Evolutionary conservation across 2,329 filamentous ascomycete species (phyloP), one percentile per base, ranked within the genome.

Genomic region (Neopestalotiopsis sp.): DNA sequence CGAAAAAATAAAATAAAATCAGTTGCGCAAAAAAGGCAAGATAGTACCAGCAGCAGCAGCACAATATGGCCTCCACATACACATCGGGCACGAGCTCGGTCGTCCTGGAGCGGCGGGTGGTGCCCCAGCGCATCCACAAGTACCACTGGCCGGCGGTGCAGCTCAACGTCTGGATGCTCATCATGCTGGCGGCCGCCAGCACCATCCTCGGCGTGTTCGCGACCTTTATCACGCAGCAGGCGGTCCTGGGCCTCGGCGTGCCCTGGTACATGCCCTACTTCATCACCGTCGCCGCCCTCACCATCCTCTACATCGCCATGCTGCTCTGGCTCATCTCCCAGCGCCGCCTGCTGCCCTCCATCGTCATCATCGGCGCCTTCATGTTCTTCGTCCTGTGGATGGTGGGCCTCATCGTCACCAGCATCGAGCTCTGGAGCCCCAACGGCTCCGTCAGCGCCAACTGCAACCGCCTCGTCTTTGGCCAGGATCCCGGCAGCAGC

Each of bases 191-290:
- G 4, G 85, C 88, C 1, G 86, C 88, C 5, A 82, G 84, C 67
- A 86, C 85, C 66, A 87, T 91, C 70, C 83, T 92, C 56, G 90
- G 90, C 66, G 85, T 91, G 24, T 89, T 91, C 72, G 81, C 85
- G 14, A 85, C 82, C 24, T 91, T 92, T 71, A 83, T 91, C 69
- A 81, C 86, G 70, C 85, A 87, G 42, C 90, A 92, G 76, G 76
- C 84, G 56, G 85, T 87, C 69, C 79, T 92, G 12, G 71, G 80
- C 2, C 80, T 91, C 9, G 79, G 82, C 3, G 80, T 89, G 20
- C 90, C 90, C 67, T 92, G 90, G 90, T 91, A 91, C 79, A 91
- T 92, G 71, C 83, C 89, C 9, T 92, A 91, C 83, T 89, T 85
- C 78, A 87, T 92, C 67, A 88, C 88, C 24, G 86, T 89, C 67